phyloP scores from a whole-genome alignment of 495 filamentous ascomycete species.

The Amniculicola lignicola region DNA sequence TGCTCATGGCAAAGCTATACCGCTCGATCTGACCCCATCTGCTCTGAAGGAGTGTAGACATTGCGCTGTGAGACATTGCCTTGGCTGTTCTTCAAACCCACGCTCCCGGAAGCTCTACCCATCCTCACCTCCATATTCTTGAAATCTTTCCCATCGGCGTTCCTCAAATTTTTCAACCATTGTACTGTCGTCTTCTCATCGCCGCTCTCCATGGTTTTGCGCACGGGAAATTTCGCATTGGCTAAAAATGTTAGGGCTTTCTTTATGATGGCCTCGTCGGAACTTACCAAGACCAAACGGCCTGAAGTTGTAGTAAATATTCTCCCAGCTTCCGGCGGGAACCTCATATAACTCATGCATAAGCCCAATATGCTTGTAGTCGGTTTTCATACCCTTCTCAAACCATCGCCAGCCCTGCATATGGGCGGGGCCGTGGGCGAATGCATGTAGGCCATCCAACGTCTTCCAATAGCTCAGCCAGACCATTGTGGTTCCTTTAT shows the following conservation, averaged over 20 bases:
- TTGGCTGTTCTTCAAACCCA: not conserved
- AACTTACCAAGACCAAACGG: slow-evolving; percentile 10
- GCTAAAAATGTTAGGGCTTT: not conserved
- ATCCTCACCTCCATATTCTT: slow-evolving; percentile 12
- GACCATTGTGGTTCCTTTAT: slow-evolving; percentile 7
- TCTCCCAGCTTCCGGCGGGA: slow-evolving; percentile 16
- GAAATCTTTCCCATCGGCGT: slow-evolving; percentile 2
- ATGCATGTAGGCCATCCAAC: slow-evolving; percentile 11
- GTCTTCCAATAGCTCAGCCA: slow-evolving; percentile 14
- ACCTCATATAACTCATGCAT: slow-evolving; percentile 19
- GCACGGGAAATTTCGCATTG: slow-evolving; percentile 4
- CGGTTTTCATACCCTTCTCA: not conserved
- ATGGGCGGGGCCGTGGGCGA: slow-evolving; percentile 2
- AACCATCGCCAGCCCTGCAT: slow-evolving; percentile 5
- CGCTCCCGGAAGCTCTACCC: not conserved
- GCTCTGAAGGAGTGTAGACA: no score
- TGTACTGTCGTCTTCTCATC: not conserved
- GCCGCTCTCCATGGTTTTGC: not conserved
- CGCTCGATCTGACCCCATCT: no score
- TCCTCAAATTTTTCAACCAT: not conserved
- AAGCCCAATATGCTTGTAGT: slow-evolving; percentile 1
- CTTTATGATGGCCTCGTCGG: not conserved
- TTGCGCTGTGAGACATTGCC: no score
- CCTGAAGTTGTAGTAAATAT: slow-evolving; percentile 1
- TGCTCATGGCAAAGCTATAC: no score